Base-by-base conservation (phyloP, 2,329 filamentous ascomycete species). In the Microcyclospora pomicola region DNA sequence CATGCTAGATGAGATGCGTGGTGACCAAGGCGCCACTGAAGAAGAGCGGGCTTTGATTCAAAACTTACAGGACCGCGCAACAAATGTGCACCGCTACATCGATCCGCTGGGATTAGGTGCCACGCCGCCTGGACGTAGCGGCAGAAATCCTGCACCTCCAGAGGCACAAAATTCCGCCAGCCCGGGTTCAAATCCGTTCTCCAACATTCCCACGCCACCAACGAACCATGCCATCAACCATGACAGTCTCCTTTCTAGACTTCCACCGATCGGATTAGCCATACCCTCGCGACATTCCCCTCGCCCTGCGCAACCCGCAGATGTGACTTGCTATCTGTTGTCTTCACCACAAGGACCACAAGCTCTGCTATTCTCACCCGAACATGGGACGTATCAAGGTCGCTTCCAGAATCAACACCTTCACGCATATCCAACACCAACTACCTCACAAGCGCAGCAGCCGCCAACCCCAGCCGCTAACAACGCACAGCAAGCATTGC, bases 301-400 rank as follows among this genome's bases (percentile, higher is more conserved):
- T 4, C 30, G 6, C 5, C 12, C 27, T 28, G 27, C 43, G 12
- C 33, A 15, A 12, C 15, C 24, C 6, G 34, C 15, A 33, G 47
- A 63, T 19, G 46, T 50, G 5, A 51, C 50, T 1, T 53, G 51
- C 29, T 68, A 66, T 42, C 49, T 69, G 6, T 52, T 69, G 9
- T 65, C 63, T 1, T 62, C 61, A 5, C 63, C 65, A 9, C 49
- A 52, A 29, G 66, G 66, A 1, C 65, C 63, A 24, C 60, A 67
- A 39, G 64, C 62, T 7, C 44, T 69, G 9, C 45, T 69, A 2
- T 56, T 63, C 32, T 59, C 64, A 5, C 61, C 63, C 10, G 43
- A 54, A 15, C 45, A 53, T 16, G 58, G 54, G 31, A 48, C 50
- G 2, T 60, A 53, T 34, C 27, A 13, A 14, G 9, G 13, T 39